phyloP scores from a whole-genome alignment of 352 stramenopile genomes.

The Pythium pectinolyticum region DNA sequence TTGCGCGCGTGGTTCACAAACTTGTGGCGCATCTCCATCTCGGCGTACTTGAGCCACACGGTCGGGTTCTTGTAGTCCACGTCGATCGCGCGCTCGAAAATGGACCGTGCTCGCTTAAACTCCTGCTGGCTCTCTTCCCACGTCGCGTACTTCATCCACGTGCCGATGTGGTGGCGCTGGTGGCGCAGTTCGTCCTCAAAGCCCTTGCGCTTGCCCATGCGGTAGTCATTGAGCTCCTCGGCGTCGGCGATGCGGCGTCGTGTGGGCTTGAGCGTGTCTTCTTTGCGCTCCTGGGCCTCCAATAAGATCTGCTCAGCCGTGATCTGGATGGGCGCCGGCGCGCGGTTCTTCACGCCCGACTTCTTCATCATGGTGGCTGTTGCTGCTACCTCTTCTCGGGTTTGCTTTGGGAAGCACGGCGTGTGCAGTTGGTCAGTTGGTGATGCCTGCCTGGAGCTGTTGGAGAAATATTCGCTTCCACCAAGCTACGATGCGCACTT shows the following conservation, averaged over 20 bases:
- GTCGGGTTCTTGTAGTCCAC: conserved; percentile 95
- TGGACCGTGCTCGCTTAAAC: conserved; percentile 94
- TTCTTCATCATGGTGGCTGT: conserved; percentile 77
- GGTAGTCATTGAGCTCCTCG: conserved; percentile 92
- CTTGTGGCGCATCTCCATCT: conserved; percentile 99
- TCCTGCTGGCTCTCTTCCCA: conserved; percentile 99
- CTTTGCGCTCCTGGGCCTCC: conserved; percentile 89
- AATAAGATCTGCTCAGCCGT: conserved; percentile 98
- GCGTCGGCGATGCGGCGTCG: conserved; percentile 86
- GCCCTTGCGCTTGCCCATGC: conserved; percentile 90
- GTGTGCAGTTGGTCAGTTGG: no score
- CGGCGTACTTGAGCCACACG: conserved; percentile 98
- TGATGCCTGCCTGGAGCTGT: no score
- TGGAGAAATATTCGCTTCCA: no score
- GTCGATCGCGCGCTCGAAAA: conserved; percentile 98
- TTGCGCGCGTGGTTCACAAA: conserved; percentile 99
- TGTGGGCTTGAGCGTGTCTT: conserved; percentile 72
- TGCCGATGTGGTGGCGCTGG: conserved; percentile 94
- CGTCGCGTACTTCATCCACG: conserved; percentile 98
- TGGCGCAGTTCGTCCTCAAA: conserved; percentile 97
- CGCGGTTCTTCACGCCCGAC: conserved; percentile 96
- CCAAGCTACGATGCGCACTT: no score
- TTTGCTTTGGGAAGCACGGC: no score
- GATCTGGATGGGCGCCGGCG: conserved; percentile 98
- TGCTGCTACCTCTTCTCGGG: no score